phyloP scores from a whole-genome alignment of 306 rosid genomes.

The Cyclanthera cordifolia region DNA sequence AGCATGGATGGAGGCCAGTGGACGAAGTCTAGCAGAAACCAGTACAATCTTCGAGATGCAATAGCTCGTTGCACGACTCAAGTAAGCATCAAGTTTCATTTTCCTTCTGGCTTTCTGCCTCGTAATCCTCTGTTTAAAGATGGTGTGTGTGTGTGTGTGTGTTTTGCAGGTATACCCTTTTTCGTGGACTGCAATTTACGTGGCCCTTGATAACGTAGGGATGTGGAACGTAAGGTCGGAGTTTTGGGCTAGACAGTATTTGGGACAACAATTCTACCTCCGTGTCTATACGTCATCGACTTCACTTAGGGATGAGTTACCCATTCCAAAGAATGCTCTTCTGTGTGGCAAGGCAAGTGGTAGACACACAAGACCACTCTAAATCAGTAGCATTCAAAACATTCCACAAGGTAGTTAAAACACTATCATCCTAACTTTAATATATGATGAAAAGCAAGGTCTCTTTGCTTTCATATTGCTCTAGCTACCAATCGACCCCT shows the following conservation, averaged over 20 bases:
- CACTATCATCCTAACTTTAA: neutral
- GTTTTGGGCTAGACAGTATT: constrained; percentile 83
- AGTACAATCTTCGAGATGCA: constrained; percentile 83
- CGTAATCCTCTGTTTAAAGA: too few species aligned
- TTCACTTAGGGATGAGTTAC: constrained; percentile 70
- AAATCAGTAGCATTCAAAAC: neutral
- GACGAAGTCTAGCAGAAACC: constrained; percentile 70
- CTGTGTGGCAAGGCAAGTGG: constrained; percentile 82
- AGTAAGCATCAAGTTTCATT: too few species aligned
- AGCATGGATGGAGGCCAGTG: constrained; percentile 94
- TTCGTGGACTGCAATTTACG: constrained; percentile 83
- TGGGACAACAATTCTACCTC: constrained; percentile 91
- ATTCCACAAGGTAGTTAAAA: neutral
- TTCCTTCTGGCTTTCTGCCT: too few species aligned
- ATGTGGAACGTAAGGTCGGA: constrained; percentile 94
- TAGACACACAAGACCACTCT: constrained; percentile 58
- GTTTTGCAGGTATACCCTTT: constrained; percentile 56
- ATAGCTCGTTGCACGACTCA: constrained; percentile 75
- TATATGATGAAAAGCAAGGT: constrained; percentile 2
- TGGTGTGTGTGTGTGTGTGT: too few species aligned
- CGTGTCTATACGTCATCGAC: constrained; percentile 56
- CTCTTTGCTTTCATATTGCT: constrained; percentile 4
- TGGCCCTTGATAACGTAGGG: constrained; percentile 86
- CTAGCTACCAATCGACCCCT: constrained; percentile 30
- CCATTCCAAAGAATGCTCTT: constrained; percentile 70